Base-by-base conservation (phyloP, 148 eudicot species). In the Salicornia ramosissima region DNA sequence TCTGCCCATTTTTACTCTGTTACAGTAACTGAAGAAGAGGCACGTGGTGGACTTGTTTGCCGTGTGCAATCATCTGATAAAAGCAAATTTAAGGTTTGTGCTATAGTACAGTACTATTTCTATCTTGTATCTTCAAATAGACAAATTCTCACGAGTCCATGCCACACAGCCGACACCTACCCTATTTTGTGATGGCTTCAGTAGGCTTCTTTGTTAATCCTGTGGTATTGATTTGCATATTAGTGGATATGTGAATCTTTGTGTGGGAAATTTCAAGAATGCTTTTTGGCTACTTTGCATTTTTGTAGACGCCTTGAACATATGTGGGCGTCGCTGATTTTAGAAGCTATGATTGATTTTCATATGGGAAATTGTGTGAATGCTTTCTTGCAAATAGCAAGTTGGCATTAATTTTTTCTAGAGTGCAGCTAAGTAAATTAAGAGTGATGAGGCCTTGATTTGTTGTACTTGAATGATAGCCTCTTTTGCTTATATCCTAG, bases 1-100 rank as follows among this genome's bases (percentile, higher is more conserved):
- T 79, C 86, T 63, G 98, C 98, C 67, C 97, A 94, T 75, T 94
- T 88, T 80, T 94, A 94, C 76, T 87, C 92, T 56, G 88, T 94
- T 56, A 86, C 81, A 69, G 72, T 94, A 76, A 83, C 91, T 71
- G 97, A 90, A 78, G 83, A 90, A 71, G 92, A 90, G 76, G 92
- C 92, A 52, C 71, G 55, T 60, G 86, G 85, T 55, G 98, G 98
- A 73, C 64, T 88, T 72, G 97, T 90, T 34, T 90, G 96, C 75
- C 85, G 92, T 54, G 98, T 90, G 22, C 86, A 84, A 71, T 94
- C 98, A 71, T 67, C 87, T 21, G 96, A 90, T 53, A 94, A 83
- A 78, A 88, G 96, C 86, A 94, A 94, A 78, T 90, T 94, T 71
- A 94, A 94, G 98, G 98, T 90, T 73, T 76, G 83, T 80, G 43